Evolutionary conservation across 164 flowering plant species (phyloP).

Genomic region (Liquidambar formosana): DNA sequence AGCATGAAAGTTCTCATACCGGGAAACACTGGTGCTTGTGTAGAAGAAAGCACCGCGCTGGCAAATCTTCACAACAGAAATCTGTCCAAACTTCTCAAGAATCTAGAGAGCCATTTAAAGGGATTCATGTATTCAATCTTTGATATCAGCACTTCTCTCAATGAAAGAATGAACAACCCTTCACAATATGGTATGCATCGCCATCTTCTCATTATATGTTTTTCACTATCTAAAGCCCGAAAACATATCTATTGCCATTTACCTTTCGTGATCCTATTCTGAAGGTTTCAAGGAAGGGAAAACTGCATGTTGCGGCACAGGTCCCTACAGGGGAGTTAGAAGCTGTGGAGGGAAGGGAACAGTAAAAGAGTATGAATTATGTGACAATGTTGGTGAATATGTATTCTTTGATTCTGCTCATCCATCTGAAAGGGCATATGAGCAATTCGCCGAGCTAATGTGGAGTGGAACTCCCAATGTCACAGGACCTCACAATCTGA

Average conservation of each 20-base stretch:
- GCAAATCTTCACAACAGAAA: slow-evolving; percentile 24
- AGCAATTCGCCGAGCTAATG: slow-evolving; percentile 15
- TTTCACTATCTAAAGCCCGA: background rate
- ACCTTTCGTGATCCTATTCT: background rate
- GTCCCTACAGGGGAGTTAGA: slow-evolving; percentile 25
- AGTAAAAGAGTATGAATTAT: slow-evolving; percentile 19
- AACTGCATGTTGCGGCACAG: slow-evolving; percentile 44
- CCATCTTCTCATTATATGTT: background rate
- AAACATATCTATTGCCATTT: background rate
- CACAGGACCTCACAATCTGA: slow-evolving; percentile 26
- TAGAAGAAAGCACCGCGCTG: background rate
- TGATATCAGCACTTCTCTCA: slow-evolving; percentile 4
- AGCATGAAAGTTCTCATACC: too few species aligned
- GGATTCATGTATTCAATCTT: slow-evolving; percentile 21
- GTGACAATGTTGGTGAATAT: slow-evolving; percentile 23
- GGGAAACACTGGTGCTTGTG: slow-evolving; percentile 12
- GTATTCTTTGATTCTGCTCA: slow-evolving; percentile 29
- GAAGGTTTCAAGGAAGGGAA: slow-evolving; percentile 38
- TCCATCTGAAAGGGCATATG: slow-evolving; percentile 21
- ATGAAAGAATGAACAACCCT: slow-evolving; percentile 14
- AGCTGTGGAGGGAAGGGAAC: slow-evolving; percentile 30
- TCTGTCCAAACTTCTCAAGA: slow-evolving; percentile 1
- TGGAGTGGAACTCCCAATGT: slow-evolving; percentile 24
- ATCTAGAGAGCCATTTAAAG: background rate
- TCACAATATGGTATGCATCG: slow-evolving; percentile 13